Percentiles rank a stretch among this genome's conserved stretches.
phyloP scores from a whole-genome alignment of 106 monocot genomes.

The Platanthera guangdongensis region DNA sequence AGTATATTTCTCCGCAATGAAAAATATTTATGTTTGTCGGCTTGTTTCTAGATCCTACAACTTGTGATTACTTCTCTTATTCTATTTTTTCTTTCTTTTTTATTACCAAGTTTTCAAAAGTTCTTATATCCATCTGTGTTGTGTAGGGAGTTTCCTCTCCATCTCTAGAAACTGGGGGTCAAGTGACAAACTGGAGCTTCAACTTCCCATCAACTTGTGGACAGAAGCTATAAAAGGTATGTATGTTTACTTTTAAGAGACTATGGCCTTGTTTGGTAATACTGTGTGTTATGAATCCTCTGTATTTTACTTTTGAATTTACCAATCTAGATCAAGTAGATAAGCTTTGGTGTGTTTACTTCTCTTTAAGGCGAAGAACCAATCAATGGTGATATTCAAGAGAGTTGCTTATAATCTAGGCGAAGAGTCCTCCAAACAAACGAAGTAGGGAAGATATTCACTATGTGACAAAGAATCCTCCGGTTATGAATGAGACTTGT shows the following conservation, averaged over 20 bases:
- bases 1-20: not conserved
- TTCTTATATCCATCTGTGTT: not conserved
- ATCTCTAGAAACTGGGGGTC: slow-evolving; percentile 56
- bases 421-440: too few relatives aligned
- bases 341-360: too few relatives aligned
- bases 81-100: not conserved
- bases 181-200: slow-evolving; percentile 46
- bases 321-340: too few relatives aligned
- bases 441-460: too few relatives aligned
- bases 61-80: not conserved
- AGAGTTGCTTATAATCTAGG: too few relatives aligned
- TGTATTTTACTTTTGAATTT: too few relatives aligned
- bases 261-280: not conserved
- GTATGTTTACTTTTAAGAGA: not conserved
- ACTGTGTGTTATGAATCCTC: not conserved
- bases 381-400: too few relatives aligned
- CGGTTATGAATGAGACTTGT: too few relatives aligned
- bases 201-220: slow-evolving; percentile 52
- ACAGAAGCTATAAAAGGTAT: slow-evolving; percentile 78
- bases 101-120: not conserved
- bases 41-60: not conserved
- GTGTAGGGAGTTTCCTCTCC: slow-evolving; percentile 73
- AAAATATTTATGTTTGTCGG: not conserved
- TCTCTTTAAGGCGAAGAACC: too few relatives aligned
- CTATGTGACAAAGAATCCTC: too few relatives aligned